phyloP scores from a whole-genome alignment of 2,329 filamentous ascomycete genomes.

The Boeremia lycopersici region DNA sequence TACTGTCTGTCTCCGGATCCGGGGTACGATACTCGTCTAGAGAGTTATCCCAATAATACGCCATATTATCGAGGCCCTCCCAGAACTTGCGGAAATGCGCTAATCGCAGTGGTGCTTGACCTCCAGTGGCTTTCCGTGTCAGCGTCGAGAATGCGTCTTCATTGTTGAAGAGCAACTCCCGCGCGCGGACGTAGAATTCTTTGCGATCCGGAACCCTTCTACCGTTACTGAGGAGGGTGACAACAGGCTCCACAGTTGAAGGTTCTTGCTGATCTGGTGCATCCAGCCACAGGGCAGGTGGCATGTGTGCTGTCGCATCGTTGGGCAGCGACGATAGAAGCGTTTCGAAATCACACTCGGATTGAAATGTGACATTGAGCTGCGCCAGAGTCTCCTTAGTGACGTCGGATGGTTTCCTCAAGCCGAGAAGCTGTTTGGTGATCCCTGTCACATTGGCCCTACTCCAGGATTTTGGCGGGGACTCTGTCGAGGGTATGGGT shows the following conservation, averaged over 20 bases:
- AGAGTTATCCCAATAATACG: conserved; percentile 67
- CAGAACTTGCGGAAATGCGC: conserved; percentile 66
- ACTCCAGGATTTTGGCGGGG: conserved; percentile 40
- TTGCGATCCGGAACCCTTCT: conserved; percentile 54
- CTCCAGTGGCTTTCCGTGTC: conserved; percentile 54
- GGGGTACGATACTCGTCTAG: conserved; percentile 60
- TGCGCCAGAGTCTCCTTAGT: conserved; percentile 46
- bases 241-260: conserved; percentile 29
- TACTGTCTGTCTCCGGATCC: conserved; percentile 17
- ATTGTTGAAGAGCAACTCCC: conserved; percentile 61
- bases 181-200: conserved; percentile 55
- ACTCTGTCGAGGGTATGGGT: conserved; percentile 34
- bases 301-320: conserved; percentile 47
- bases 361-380: conserved; percentile 51
- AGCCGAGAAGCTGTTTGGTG: conserved; percentile 50
- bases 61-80: conserved; percentile 63
- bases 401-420: conserved; percentile 52
- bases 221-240: conserved; percentile 55
- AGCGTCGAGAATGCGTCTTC: conserved; percentile 64
- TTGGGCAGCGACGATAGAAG: conserved; percentile 43
- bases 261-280: conserved; percentile 36
- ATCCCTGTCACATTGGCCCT: conserved; percentile 49
- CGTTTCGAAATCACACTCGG: conserved; percentile 48
- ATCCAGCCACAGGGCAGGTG: conserved; percentile 45
- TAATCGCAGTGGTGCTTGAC: conserved; percentile 56